A percentile compares a stretch with the other conserved stretches of the same genome.
These are phyloP conservation scores for Tetrahymena thermophila DNA, from an alignment of 73 alveolate genomes.

Conservation along the genomic window DNA sequence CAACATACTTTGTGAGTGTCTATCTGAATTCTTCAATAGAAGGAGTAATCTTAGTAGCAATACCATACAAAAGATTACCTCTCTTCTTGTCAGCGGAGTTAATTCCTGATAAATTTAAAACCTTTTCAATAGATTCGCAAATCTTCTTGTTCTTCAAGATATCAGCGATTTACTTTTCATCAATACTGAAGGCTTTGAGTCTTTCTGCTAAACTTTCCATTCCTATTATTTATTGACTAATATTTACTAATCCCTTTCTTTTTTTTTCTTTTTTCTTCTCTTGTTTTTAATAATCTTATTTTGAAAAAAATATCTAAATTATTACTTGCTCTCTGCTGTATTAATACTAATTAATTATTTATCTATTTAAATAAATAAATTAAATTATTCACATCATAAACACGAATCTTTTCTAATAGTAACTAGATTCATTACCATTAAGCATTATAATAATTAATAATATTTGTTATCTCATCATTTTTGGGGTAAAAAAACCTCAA, in stretches of 20 bases:
- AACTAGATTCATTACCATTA: neutral
- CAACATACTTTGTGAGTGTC: slow-evolving; percentile 10
- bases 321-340: neutral
- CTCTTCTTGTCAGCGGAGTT: neutral
- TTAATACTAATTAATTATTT: neutral
- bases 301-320: neutral
- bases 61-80: neutral
- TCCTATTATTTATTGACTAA: neutral
- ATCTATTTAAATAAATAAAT: neutral
- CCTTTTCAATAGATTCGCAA: neutral
- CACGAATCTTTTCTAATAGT: neutral
- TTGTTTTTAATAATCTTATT: neutral
- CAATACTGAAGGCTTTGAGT: neutral
- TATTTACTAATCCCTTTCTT: neutral
- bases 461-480: neutral
- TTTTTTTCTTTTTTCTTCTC: neutral
- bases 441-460: neutral
- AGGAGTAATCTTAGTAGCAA: neutral
- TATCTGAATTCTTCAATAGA: slow-evolving; percentile 34
- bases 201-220: neutral
- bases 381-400: neutral
- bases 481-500: neutral
- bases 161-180: neutral
- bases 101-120: neutral
- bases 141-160: neutral